These are phyloP conservation scores for Kodamaea suecica DNA, from an alignment of 1,139 yeast genomes.

Conservation along the genomic window DNA sequence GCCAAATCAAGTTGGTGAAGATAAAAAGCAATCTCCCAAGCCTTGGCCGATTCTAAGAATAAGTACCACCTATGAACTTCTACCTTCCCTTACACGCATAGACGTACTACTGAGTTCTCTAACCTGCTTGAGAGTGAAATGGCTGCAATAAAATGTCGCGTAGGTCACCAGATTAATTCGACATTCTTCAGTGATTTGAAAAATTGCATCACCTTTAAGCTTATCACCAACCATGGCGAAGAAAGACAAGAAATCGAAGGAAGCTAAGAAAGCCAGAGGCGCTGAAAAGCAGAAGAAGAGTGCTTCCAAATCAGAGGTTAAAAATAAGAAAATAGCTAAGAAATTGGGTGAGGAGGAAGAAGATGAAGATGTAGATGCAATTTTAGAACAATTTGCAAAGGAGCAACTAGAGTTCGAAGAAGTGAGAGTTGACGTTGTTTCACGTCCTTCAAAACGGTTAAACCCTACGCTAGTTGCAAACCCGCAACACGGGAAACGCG, in stretches of 20 bases:
- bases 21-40: no score
- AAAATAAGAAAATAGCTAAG: slow-evolving; percentile 71
- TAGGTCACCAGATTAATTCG: no score
- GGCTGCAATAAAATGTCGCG: no score
- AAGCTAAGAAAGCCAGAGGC: slow-evolving; percentile 84
- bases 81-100: no score
- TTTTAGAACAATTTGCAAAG: slow-evolving; percentile 71
- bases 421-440: slow-evolving; percentile 55
- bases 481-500: slow-evolving; percentile 74
- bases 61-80: no score
- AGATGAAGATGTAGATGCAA: slow-evolving; percentile 83
- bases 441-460: slow-evolving; percentile 64
- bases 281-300: slow-evolving; percentile 84
- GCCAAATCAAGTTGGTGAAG: no score
- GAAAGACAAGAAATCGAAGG: slow-evolving; percentile 81
- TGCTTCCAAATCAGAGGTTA: slow-evolving; percentile 65
- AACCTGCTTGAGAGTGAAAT: no score
- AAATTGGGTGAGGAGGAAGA: slow-evolving; percentile 79
- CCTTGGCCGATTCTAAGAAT: no score
- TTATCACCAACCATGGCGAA: slow-evolving; percentile 68
- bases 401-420: slow-evolving; percentile 80
- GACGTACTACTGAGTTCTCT: no score
- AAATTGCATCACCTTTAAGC: no score
- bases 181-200: no score
- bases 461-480: slow-evolving; percentile 74